Evolutionary conservation across 2,329 filamentous ascomycete genomes (phyloP), one percentile per base, ranked within the genome.

Genomic region (Epichloe scottii): DNA sequence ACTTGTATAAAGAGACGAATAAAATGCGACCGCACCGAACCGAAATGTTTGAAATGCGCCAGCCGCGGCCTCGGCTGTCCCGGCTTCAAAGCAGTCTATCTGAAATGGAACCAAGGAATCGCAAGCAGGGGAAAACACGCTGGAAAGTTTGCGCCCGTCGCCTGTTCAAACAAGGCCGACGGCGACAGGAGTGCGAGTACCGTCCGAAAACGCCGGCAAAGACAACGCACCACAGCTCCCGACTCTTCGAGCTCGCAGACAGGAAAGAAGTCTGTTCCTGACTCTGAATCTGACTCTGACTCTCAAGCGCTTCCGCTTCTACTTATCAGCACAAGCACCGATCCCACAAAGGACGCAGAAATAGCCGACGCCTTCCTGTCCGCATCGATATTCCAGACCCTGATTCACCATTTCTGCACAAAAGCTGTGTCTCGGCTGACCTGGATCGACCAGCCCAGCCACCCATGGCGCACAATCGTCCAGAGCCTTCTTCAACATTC

Each of bases 31-130:
- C 52, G 57, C 7, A 59, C 48, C n/a, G n/a, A 54, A 3, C 57
- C 57, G 0, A 38, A 39, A 14, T 59, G 57, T 34, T 42, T 49
- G 21, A 59, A 59, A 42, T 59, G 57, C 44, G 49, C 51, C 19
- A 57, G 51, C 38, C 53, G 57, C 21, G 51, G 51, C 21, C 40
- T 57, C 2, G 15, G 35, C 4, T 59, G 57, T 41, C 54, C 56
- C 7, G 57, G 57, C 14, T 58, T 57, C 39, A 49, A 58, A 15
- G 23, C 51, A 11, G 35, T 53, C 4, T 51, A 54, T 12, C 53
- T 59, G 8, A 55, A 46, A 53, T 59, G 57, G 57, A 37, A 55
- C 26, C 56, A 58, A 38, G 56, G 57, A n/a, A 52, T 59, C 11
- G 57, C 57, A 1, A 59, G 57, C 42, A 52, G 57, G 19, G 55